Percentiles rank a stretch among this genome's conserved stretches.
These are phyloP conservation scores for Setaria viridis DNA, from an alignment of 202 grass and related monocot genomes.

Conservation along the genomic window DNA sequence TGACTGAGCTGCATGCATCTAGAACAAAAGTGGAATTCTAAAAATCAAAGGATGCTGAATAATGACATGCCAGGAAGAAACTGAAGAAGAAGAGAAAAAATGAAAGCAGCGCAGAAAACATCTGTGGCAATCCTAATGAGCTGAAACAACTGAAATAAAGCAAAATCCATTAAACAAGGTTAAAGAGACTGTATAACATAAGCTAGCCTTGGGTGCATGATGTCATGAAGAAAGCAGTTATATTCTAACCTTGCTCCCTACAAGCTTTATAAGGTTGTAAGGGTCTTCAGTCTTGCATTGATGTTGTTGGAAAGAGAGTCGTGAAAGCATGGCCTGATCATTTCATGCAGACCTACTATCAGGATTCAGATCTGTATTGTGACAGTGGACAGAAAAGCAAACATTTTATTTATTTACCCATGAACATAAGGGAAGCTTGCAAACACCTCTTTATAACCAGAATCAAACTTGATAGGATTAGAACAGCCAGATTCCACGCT, in stretches of 20 bases:
- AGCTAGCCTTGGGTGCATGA: slow-evolving; percentile 39
- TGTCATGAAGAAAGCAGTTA: slow-evolving; percentile 45
- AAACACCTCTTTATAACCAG: slow-evolving; percentile 9
- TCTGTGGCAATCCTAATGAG: slow-evolving; percentile 34
- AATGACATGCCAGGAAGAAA: not conserved
- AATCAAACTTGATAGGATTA: slow-evolving; percentile 9
- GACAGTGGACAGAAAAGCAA: slow-evolving; percentile 12
- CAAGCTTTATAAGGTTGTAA: slow-evolving; percentile 39
- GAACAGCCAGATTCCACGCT: slow-evolving; percentile 13
- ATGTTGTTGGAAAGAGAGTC: slow-evolving; percentile 24
- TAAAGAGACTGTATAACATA: slow-evolving; percentile 34
- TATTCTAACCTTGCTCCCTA: slow-evolving; percentile 34
- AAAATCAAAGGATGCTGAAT: slow-evolving; percentile 4
- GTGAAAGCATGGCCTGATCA: slow-evolving; percentile 36
- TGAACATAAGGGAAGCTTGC: not conserved
- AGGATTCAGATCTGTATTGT: slow-evolving; percentile 29
- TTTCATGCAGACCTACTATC: slow-evolving; percentile 29
- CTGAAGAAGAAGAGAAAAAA: not conserved
- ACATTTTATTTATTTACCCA: not conserved
- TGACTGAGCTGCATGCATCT: slow-evolving; percentile 7
- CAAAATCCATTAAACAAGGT: slow-evolving; percentile 27
- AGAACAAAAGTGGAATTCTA: not conserved
- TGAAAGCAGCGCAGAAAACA: slow-evolving; percentile 12
- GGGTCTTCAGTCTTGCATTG: slow-evolving; percentile 31
- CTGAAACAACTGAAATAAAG: slow-evolving; percentile 42